A percentile compares a stretch with the other conserved stretches of the same genome.
Evolutionary conservation across 257 asterid species (phyloP).

Genomic region (Oldenlandia corymbosa): DNA sequence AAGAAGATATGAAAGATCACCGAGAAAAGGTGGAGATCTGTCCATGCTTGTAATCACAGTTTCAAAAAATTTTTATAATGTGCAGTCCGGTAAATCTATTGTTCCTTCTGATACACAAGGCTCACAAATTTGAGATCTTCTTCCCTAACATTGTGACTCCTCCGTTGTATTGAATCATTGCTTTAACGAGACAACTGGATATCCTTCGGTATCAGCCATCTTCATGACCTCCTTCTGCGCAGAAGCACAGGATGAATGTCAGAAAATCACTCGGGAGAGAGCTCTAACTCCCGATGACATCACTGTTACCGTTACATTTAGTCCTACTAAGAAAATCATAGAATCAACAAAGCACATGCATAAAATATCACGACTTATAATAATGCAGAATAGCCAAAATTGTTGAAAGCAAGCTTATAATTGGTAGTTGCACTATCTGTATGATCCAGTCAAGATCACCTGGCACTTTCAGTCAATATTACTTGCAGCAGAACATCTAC

Average conservation of each 20-base stretch:
- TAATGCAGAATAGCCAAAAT: neutral
- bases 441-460: neutral
- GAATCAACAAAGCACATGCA: no score
- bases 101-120: neutral
- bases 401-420: neutral
- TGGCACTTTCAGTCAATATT: neutral
- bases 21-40: no score
- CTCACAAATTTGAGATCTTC: no score
- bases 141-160: neutral
- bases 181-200: conserved; percentile 37
- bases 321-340: no score
- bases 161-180: conserved; percentile 9
- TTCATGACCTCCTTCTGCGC: conserved; percentile 48
- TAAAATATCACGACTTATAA: neutral
- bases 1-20: no score
- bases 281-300: neutral
- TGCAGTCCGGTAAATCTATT: neutral
- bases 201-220: conserved; percentile 36
- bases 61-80: no score
- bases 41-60: no score
- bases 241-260: conserved; percentile 3
- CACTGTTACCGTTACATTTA: neutral
- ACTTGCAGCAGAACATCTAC: neutral
- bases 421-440: neutral
- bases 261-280: neutral